Base-by-base conservation (phyloP, 805 yeast species). In the Tetrapisispora taiwanensis region DNA sequence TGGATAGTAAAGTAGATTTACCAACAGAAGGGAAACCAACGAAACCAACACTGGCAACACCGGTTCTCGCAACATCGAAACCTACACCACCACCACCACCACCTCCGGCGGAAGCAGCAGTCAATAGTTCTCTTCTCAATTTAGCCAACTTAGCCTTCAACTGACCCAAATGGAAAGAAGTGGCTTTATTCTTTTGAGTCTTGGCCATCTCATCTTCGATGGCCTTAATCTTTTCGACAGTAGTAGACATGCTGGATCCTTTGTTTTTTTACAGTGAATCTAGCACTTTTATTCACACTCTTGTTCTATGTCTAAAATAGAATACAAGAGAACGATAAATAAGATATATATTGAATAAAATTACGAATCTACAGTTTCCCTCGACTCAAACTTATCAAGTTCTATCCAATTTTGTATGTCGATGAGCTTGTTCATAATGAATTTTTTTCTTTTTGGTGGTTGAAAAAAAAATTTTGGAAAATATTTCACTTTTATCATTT, bases 31-130 rank as follows among this genome's bases (percentile, higher is more conserved):
- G 99, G 62, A 92, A 92, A 3, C 99, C 99, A 36, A 92, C 95
- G 62, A 89, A 92, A 9, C 98, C 99, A 42, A 92, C 94, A 8
- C 95, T 79, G 3, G 96, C 97, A 13, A 86, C 96, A 67, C 99
- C 99, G 0, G 97, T 90, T 65, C 96, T 79, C n/a, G 95, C 95
- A 37, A 92, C 97, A 69, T 92, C 99, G 66, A 92, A 92, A 7
- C 98, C 98, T 19, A 76, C 78, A 51, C 97, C 97, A 18, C 77
- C 85, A 46, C 92, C 95, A 47, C 96, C 95, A 30, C 96, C 96
- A 33, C 88, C 75, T 34, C 84, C 72, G 17, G 85, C 77, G 13
- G 78, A 63, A 0, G 81, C 69, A 41, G 82, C 83, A 2, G 84
- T 77, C 49, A 92, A 72, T 44, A 92, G 73, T 61, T 92, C 99